A percentile compares a stretch with the other conserved stretches of the same genome.
Conservation (phyloP, 345 rosid species). For the Geranium brycei region DNA sequence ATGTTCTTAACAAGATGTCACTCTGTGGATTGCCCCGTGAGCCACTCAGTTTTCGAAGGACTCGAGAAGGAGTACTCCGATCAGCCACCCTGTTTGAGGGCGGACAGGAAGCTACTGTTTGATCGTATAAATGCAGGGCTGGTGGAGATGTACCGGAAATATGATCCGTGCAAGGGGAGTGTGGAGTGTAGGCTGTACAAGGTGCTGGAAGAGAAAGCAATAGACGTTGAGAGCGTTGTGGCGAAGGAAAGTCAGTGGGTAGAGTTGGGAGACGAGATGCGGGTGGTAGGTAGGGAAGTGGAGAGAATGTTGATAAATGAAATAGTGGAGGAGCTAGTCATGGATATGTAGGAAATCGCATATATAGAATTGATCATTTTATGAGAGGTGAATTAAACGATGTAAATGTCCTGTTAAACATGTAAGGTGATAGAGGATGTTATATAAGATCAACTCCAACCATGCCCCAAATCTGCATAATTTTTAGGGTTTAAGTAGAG, state of each 20-base stretch:
- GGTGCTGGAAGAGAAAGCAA: conserved; percentile 25
- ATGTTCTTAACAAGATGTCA: conserved; percentile 36
- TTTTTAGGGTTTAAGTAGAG: too few relatives aligned
- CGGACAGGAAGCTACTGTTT: conserved; percentile 63
- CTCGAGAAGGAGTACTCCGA: conserved; percentile 50
- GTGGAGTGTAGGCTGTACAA: conserved; percentile 32
- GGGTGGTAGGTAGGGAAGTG: conserved; percentile 55
- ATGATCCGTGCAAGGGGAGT: conserved; percentile 34
- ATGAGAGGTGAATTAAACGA: background rate
- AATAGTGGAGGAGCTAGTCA: conserved; percentile 41
- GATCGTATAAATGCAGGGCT: conserved; percentile 53
- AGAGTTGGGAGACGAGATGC: conserved; percentile 37
- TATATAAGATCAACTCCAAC: too few relatives aligned
- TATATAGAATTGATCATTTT: conserved; percentile 3
- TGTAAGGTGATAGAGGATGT: too few relatives aligned
- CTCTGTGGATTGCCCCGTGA: conserved; percentile 44
- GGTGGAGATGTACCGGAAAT: conserved; percentile 31
- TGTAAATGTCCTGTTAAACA: background rate
- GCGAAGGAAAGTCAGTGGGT: conserved; percentile 43
- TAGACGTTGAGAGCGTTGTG: conserved; percentile 24
- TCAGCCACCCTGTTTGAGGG: conserved; percentile 21
- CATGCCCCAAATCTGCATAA: too few relatives aligned
- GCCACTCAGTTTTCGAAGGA: conserved; percentile 48
- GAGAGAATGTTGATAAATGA: conserved; percentile 57
- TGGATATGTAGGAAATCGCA: conserved; percentile 19